Base-by-base conservation (phyloP, 768 basidiomycete species). In the Rhizopogon vesiculosus region DNA sequence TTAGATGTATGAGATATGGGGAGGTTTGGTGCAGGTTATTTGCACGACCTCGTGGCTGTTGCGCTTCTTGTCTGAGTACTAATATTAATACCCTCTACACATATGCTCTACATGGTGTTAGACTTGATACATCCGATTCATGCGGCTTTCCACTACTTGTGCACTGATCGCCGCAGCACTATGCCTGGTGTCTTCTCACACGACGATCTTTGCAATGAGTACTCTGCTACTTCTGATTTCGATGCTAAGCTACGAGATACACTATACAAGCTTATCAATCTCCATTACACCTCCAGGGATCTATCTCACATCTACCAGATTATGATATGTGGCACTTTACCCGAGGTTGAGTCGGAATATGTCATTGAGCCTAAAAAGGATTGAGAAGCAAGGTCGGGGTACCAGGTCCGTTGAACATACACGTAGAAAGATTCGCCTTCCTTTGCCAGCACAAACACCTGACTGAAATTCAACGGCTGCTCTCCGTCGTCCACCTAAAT, bases 291-390 rank as follows among this genome's bases (percentile, higher is more conserved):
- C 55, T 40, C 55, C 46, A 12, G 56, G 60, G 55, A 19, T 38
- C 25, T 16, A 42, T 54, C 58, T 55, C 52, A n/a, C n/a, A 38
- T 35, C 38, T 42, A 43, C 53, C 42, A 10, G 22, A 49, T n/a
- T 29, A 48, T 7, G 38, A 19, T 18, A 42, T 51, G 31, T 16
- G 49, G 60, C 35, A 41, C 56, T 55, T 62, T 53, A 66, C 61
- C 83, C 87, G 66, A 84, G 81, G 76, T 91, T 91, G 72, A 93
- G 86, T 59, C 91, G 89, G 89, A 97, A 95, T 58, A 95, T 85
- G 69, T 95, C 91, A 71, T 96, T 96, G 66, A 80, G 75, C 54
- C 91, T 92, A 60, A 1, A 33, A 29, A 45, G 12, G 45, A n/a
- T 25, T 65, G 42, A 44, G 58, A 33, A 51, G 39, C 44, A 48